These are phyloP conservation scores for Fusarium stilboides DNA, from an alignment of 2,329 filamentous ascomycete species.

Conservation along the genomic window DNA sequence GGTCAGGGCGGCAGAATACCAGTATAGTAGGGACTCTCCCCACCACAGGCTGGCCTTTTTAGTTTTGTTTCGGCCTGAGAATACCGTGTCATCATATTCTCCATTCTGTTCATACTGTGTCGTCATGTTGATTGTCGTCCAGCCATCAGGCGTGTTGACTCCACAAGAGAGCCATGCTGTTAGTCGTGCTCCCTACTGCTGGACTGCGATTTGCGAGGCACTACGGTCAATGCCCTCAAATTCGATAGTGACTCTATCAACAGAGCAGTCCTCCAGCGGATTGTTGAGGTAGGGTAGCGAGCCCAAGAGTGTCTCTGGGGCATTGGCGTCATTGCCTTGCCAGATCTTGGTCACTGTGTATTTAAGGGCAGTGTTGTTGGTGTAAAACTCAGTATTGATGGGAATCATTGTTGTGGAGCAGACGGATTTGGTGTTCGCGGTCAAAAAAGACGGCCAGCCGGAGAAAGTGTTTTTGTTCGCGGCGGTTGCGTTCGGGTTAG, in stretches of 20 bases:
- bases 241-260: neutral
- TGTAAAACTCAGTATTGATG: neutral
- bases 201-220: neutral
- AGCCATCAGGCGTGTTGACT: neutral
- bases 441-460: conserved; percentile 1
- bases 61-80: neutral
- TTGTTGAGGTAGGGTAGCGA: neutral
- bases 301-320: neutral
- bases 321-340: neutral
- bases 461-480: neutral
- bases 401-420: neutral
- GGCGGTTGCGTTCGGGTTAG: neutral
- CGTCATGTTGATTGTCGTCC: neutral
- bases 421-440: neutral
- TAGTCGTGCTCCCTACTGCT: neutral
- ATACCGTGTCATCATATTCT: neutral
- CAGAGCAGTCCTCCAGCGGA: neutral
- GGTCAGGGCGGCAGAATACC: neutral
- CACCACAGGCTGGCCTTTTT: neutral
- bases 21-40: neutral
- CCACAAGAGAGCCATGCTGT: neutral
- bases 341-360: conserved; percentile 6
- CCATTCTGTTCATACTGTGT: neutral
- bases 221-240: conserved; percentile 1
- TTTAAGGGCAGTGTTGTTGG: neutral